Evolutionary conservation across 345 rosid genomes (phyloP).

Genomic region (Rhodomyrtus tomentosa): DNA sequence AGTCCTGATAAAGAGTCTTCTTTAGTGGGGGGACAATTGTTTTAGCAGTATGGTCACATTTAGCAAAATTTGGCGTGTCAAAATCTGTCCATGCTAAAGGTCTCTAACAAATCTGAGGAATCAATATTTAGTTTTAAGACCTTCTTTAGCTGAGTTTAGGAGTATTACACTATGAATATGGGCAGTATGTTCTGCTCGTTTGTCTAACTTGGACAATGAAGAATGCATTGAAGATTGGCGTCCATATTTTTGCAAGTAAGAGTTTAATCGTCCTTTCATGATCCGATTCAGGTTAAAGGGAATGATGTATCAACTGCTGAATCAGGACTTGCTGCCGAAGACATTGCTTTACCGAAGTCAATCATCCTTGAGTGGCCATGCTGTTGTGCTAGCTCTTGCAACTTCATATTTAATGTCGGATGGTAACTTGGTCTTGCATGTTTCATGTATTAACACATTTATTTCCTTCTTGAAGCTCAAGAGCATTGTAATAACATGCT

Average conservation of each 20-base stretch:
- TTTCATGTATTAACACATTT: too few relatives aligned
- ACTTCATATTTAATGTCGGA: too few relatives aligned
- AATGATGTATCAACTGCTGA: constrained; percentile 97
- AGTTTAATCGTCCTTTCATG: neutral
- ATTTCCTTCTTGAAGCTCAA: too few relatives aligned
- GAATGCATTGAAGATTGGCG: neutral
- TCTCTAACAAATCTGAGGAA: neutral
- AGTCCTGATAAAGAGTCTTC: neutral
- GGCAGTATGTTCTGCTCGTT: neutral
- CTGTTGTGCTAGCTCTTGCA: too few relatives aligned
- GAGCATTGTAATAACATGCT: too few relatives aligned
- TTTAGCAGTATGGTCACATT: neutral
- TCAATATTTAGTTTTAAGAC: neutral
- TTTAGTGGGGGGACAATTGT: neutral
- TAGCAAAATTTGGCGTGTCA: neutral
- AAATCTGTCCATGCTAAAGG: neutral
- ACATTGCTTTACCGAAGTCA: constrained; percentile 80
- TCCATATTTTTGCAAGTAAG: neutral
- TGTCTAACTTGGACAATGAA: neutral
- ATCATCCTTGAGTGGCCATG: constrained; percentile 1
- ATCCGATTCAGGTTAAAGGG: constrained; percentile 49
- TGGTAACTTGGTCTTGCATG: too few relatives aligned
- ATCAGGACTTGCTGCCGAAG: constrained; percentile 99
- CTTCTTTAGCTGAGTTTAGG: neutral
- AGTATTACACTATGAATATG: neutral